Evolutionary conservation across 2,329 filamentous ascomycete genomes (phyloP).

Genomic region (Phymatotrichopsis omnivora): DNA sequence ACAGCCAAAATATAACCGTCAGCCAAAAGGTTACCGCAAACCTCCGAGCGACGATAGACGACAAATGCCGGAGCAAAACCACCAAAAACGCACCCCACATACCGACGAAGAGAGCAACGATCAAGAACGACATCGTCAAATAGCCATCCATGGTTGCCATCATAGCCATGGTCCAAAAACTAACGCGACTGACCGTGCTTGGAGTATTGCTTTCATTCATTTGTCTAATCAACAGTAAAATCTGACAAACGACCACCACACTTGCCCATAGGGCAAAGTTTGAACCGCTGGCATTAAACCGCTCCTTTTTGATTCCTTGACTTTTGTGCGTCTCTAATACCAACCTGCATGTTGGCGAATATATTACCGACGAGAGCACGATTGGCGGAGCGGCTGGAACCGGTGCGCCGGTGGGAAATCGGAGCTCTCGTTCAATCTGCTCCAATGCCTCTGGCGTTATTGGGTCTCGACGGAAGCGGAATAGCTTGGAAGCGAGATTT

Average conservation of each 20-base stretch:
- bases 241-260: conserved; percentile 49
- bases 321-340: conserved; percentile 46
- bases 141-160: conserved; percentile 53
- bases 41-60: neutral
- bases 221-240: conserved; percentile 52
- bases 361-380: conserved; percentile 53
- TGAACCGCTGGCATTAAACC: conserved; percentile 48
- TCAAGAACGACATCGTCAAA: conserved; percentile 30
- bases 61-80: too few relatives aligned
- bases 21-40: neutral
- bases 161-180: conserved; percentile 51
- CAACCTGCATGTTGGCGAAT: conserved; percentile 58
- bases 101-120: conserved; percentile 28
- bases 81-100: conserved; percentile 14
- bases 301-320: conserved; percentile 54
- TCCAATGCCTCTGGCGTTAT: conserved; percentile 38
- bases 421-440: conserved; percentile 53
- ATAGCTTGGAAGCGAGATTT: conserved; percentile 1
- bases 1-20: too few relatives aligned
- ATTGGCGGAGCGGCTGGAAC: conserved; percentile 46
- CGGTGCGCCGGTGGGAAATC: conserved; percentile 51
- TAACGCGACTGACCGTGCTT: conserved; percentile 56
- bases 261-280: conserved; percentile 50
- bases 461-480: too few relatives aligned
- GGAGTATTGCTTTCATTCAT: conserved; percentile 58